A percentile compares a stretch with the other conserved stretches of the same genome.
phyloP scores from a whole-genome alignment of 225 moss, liverwort and hornwort species.

The Bryoerythrophyllum caledonicum region DNA sequence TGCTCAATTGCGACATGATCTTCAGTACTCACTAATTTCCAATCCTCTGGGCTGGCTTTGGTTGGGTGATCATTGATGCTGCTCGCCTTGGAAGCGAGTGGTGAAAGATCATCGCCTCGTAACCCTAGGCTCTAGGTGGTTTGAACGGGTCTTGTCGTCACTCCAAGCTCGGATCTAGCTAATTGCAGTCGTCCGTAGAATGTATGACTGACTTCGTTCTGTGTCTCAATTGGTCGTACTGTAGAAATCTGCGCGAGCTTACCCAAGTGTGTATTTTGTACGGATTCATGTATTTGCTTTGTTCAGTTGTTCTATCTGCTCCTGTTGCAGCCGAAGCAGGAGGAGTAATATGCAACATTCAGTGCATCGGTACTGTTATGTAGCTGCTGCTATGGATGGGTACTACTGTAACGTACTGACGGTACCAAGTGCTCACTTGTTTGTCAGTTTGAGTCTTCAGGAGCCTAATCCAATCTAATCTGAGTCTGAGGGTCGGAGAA shows the following conservation, averaged over 20 bases:
- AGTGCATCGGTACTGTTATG: conserved; percentile 6
- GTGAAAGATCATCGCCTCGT: conserved; percentile 22
- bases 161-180: conserved; percentile 27
- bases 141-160: conserved; percentile 33
- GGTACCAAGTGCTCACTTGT: background rate
- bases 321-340: background rate
- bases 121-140: conserved; percentile 38
- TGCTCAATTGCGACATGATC: conserved; percentile 10
- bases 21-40: background rate
- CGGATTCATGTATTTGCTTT: conserved; percentile 13
- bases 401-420: background rate
- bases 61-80: conserved; percentile 8
- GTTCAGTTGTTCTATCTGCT: background rate
- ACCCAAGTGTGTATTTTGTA: conserved; percentile 27
- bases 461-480: conserved; percentile 3
- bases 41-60: conserved; percentile 6
- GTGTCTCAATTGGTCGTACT: conserved; percentile 14
- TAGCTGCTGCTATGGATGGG: no score
- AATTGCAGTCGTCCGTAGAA: conserved; percentile 22
- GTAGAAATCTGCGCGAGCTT: conserved; percentile 19
- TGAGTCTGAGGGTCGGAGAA: conserved; percentile 4
- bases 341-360: conserved; percentile 16
- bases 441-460: background rate
- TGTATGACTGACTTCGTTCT: background rate
- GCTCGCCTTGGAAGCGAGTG: conserved; percentile 7